Percentiles rank a stretch among this genome's conserved stretches.
These are phyloP conservation scores for Solanum neorickii DNA, from an alignment of 257 asterid genomes.

Conservation along the genomic window DNA sequence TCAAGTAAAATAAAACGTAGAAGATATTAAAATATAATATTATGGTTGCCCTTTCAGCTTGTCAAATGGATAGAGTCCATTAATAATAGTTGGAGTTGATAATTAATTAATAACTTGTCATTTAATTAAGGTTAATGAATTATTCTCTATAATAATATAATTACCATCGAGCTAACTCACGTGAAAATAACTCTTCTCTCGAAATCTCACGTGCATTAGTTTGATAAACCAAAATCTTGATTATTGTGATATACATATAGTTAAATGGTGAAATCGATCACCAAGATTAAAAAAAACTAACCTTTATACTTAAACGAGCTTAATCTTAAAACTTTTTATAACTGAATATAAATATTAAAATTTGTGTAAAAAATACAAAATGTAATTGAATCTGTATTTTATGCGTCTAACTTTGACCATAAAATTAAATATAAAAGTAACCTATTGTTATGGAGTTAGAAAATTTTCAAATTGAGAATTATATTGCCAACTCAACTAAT, in stretches of 20 bases:
- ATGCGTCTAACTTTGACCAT: background rate
- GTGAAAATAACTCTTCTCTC: background rate
- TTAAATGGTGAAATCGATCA: background rate
- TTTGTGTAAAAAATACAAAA: background rate
- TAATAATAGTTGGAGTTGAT: background rate
- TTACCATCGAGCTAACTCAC: background rate
- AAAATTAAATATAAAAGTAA: background rate
- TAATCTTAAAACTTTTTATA: background rate
- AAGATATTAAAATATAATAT: background rate
- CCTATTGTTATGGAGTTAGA: background rate
- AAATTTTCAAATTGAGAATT: too few species aligned
- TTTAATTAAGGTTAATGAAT: background rate
- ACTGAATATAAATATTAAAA: background rate
- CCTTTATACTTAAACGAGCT: background rate
- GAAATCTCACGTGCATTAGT: background rate
- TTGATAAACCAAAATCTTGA: background rate
- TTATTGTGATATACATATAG: background rate
- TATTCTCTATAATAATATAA: background rate
- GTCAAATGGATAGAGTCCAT: background rate
- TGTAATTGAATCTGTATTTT: background rate
- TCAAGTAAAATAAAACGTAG: fast-evolving
- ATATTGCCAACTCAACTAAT: background rate
- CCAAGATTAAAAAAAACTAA: background rate
- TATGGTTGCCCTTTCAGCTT: background rate
- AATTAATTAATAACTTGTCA: background rate